Conservation (phyloP, 345 rosid genomes). For the Psidium friedrichsthalianum region DNA sequence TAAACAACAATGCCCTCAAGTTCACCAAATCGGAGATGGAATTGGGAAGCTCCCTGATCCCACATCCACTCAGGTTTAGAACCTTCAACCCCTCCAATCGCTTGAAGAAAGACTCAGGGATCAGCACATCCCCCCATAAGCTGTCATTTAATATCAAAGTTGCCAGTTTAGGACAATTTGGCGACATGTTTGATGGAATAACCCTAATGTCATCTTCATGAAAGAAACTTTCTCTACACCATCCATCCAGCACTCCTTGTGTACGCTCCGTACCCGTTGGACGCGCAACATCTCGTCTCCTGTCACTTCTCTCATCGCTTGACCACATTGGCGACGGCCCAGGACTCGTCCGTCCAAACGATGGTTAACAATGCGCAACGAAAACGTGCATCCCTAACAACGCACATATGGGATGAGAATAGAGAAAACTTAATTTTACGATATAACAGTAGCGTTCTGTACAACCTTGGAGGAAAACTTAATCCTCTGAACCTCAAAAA, state of each 20-base stretch:
- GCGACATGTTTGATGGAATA: background rate
- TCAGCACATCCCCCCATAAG: background rate
- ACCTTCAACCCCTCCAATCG: background rate
- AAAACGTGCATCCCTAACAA: no score
- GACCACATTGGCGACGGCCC: no score
- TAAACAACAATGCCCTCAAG: constrained; percentile 4
- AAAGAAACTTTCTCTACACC: constrained; percentile 8
- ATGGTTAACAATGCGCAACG: no score
- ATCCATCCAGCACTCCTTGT: constrained; percentile 2
- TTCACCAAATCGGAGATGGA: constrained; percentile 4
- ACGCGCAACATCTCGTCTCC: no score
- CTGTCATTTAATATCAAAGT: background rate
- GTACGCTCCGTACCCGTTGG: no score
- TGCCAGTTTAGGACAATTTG: background rate
- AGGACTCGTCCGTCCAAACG: no score
- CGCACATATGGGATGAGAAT: no score
- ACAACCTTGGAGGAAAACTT: no score
- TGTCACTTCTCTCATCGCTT: no score
- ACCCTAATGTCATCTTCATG: background rate
- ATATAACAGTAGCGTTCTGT: no score
- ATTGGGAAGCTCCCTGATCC: constrained; percentile 3
- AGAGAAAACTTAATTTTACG: no score
- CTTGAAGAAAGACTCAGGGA: background rate
- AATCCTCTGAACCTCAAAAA: no score
- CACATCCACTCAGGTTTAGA: background rate